Conservation (phyloP, 805 yeast species). For the Schwanniomyces polymorphus region DNA sequence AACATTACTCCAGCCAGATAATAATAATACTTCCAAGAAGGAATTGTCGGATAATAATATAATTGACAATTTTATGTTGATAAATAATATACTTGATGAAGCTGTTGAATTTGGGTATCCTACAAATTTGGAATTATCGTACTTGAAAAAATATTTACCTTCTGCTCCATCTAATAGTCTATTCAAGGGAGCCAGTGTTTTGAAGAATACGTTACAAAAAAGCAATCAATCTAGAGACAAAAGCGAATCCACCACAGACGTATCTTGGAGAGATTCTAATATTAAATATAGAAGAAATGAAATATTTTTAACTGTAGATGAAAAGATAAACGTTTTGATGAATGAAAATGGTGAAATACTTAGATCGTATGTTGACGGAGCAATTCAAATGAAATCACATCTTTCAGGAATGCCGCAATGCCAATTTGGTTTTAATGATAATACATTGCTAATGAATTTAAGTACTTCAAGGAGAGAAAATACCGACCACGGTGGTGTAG, state of each 20-base stretch:
- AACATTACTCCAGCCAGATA: conserved; percentile 13
- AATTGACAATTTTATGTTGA: conserved; percentile 61
- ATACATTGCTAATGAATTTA: conserved; percentile 20
- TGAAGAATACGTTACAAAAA: not conserved
- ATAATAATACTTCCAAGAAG: conserved; percentile 4
- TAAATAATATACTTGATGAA: conserved; percentile 80
- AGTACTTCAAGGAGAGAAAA: conserved; percentile 24
- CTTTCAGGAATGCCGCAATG: conserved; percentile 84
- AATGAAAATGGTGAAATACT: conserved; percentile 63
- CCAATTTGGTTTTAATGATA: conserved; percentile 73
- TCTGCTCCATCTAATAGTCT: conserved; percentile 11
- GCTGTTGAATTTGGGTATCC: conserved; percentile 79
- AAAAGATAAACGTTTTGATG: conserved; percentile 69
- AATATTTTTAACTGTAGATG: conserved; percentile 72
- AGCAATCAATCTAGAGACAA: conserved; percentile 1
- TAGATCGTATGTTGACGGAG: conserved; percentile 75
- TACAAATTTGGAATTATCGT: conserved; percentile 53
- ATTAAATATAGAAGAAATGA: conserved; percentile 81
- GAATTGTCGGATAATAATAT: conserved; percentile 39
- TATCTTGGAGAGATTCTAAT: conserved; percentile 72
- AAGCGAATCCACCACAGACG: conserved; percentile 5
- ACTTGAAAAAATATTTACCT: conserved; percentile 18
- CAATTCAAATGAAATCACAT: conserved; percentile 66
- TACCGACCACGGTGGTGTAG: conserved; percentile 47
- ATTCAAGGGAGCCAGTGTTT: conserved; percentile 1